Conservation (phyloP, 768 basidiomycete genomes). For the Tulasnella sp. region DNA sequence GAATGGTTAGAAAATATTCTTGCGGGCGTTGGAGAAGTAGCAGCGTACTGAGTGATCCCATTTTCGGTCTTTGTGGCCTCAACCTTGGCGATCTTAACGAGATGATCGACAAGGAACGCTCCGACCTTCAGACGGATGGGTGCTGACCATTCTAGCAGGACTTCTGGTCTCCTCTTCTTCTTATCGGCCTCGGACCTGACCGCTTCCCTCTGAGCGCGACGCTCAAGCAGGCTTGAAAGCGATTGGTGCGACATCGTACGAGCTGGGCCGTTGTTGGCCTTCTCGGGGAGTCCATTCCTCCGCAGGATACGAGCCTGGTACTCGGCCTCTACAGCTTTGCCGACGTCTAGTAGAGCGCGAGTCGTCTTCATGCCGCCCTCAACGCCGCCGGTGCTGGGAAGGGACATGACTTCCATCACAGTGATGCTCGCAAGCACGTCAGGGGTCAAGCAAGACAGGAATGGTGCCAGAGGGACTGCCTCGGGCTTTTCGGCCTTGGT, state of each 20-base stretch:
- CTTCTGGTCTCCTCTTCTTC: constrained; percentile 48
- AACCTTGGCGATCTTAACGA: constrained; percentile 83
- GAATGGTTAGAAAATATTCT: neutral
- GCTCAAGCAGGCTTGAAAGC: constrained; percentile 46
- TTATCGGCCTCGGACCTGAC: constrained; percentile 53
- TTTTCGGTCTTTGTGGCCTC: constrained; percentile 56
- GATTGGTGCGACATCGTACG: constrained; percentile 26
- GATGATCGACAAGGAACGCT: constrained; percentile 70
- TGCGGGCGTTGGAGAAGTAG: neutral
- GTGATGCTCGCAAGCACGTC: constrained; percentile 83
- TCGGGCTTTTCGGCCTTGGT: neutral
- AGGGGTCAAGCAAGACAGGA: constrained; percentile 67
- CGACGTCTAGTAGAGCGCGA: constrained; percentile 72
- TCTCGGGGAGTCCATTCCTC: constrained; percentile 45
- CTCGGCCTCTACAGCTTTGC: constrained; percentile 83
- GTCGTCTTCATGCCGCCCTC: constrained; percentile 85
- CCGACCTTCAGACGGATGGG: constrained; percentile 71
- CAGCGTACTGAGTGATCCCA: constrained; percentile 57
- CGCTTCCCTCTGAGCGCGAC: constrained; percentile 64
- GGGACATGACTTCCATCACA: constrained; percentile 82
- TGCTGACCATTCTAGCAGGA: constrained; percentile 72
- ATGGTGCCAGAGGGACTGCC: constrained; percentile 53
- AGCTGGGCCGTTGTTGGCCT: constrained; percentile 49
- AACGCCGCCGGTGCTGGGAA: constrained; percentile 74
- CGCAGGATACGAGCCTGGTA: constrained; percentile 71